Evolutionary conservation across 371 early-diverging fungal species (phyloP).

Genomic region (Cokeromyces recurvatus): DNA sequence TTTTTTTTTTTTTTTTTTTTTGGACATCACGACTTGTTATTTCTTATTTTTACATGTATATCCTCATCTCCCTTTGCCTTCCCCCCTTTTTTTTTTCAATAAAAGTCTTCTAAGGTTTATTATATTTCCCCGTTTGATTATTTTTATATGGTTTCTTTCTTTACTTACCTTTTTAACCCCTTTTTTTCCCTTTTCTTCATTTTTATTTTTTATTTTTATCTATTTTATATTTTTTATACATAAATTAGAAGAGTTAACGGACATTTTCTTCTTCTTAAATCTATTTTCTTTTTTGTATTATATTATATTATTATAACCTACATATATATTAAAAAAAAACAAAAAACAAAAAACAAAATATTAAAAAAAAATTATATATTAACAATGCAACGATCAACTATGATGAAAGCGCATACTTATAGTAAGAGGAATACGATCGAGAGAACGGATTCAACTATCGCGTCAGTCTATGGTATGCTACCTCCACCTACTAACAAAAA

Average conservation of each 20-base stretch:
- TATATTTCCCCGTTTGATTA: neutral
- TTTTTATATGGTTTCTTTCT: neutral
- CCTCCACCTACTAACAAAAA: slow-evolving; percentile 23
- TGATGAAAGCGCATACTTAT: slow-evolving; percentile 17
- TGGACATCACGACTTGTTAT: no score
- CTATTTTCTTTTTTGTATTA: no score
- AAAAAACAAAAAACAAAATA: slow-evolving; percentile 4
- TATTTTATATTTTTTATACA: slow-evolving; percentile 2
- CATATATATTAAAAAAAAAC: slow-evolving; percentile 6
- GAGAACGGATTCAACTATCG: slow-evolving; percentile 5
- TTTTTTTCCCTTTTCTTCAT: slow-evolving; percentile 8
- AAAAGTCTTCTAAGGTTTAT: neutral
- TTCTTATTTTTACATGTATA: neutral
- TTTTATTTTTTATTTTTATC: slow-evolving; percentile 9
- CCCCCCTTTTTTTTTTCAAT: no score
- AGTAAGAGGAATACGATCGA: slow-evolving; percentile 14
- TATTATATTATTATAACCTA: no score
- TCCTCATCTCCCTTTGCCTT: no score
- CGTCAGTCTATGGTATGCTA: slow-evolving; percentile 15
- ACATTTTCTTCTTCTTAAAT: no score
- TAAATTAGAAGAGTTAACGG: neutral
- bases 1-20: slow-evolving; percentile 1
- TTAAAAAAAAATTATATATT: neutral
- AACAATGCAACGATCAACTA: no score
- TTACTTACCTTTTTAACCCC: neutral